Evolutionary conservation across 1,139 yeast species (phyloP), one percentile per base, ranked within the genome.

Genomic region (Yamadazyma spencermartinsiae): DNA sequence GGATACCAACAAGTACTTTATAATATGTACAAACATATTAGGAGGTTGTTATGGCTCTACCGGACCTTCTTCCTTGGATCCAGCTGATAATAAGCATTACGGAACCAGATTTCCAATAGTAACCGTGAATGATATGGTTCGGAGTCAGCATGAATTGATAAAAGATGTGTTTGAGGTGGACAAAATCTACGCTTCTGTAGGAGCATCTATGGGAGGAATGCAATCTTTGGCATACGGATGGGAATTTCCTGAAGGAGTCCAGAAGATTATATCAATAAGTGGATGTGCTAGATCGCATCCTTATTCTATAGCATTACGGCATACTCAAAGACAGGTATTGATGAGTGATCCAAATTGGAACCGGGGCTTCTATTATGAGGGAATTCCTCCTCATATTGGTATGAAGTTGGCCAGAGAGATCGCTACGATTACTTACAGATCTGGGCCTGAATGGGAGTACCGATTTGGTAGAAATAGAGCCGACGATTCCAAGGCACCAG

Each of bases 191-290:
- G 96, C 96, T 1, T 78, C 89, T 1, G 80, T 90, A 3, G 98
- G 98, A 5, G 85, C 96, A 1, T 87, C 96, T 0, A 87, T 89
- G 95, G 98, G 98, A 20, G 98, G 97, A 14, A 88, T 89, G 96
- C 97, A 89, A 63, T 82, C 92, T 9, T 71, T 89, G 41, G 95
- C 97, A 0, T 87, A 81, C 58, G 96, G 88, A 0, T 77, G 81
- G 60, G 95, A 86, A 55, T 89, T 84, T 55, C 88, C 95, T 1
- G 81, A 82, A 31, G 76, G 74, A 43, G 96, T 89, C 4, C 75
- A 73, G 6, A 80, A 83, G 40, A 74, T 89, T 4, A 78, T 88
- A 1, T 77, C 88, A 9, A 86, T 89, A 23, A 82, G 94, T 34
- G 97, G 95, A 3, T 89, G 96, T 66, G 95, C 96, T 2, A 72